Evolutionary conservation across 208 protist species (phyloP), one percentile per base, ranked within the genome.

Genomic region (Kentomonas sorsogonicus): DNA sequence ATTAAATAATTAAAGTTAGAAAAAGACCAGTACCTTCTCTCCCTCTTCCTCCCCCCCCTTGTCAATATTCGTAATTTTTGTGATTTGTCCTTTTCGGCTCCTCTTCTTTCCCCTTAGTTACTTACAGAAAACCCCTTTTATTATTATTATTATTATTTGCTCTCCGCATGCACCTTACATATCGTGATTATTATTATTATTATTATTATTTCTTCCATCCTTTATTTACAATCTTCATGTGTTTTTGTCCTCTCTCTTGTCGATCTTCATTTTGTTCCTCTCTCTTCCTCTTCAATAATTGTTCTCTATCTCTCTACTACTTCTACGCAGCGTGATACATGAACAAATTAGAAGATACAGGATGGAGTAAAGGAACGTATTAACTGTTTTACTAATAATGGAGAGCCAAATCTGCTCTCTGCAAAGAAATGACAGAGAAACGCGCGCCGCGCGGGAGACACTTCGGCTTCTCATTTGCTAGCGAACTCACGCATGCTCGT

Each of bases 141-240:
- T n/a, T n/a, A n/a, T n/a, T n/a, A n/a, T n/a, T n/a, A n/a, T n/a
- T n/a, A n/a, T n/a, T n/a, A n/a, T n/a, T n/a, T n/a, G n/a, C n/a
- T n/a, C n/a, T n/a, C n/a, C n/a, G n/a, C n/a, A n/a, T n/a, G n/a
- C n/a, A n/a, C n/a, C n/a, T n/a, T n/a, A n/a, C n/a, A n/a, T n/a
- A n/a, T n/a, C n/a, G n/a, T n/a, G n/a, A n/a, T 38, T 38, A 38
- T 38, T 38, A 38, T 38, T 38, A 38, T 38, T 38, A 38, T 38
- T 38, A 38, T 38, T 55, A 25, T 31, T 16, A 5, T 22, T 13
- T 25, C 58, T 54, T 10, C 40, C 18, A 43, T 58, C 6, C 13
- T 53, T 23, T 60, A 16, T 53, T 18, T 44, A 36, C 7, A 4
- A 7, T 39, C 41, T 72, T 58, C 47, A 51, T 61, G 60, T 66